Conservation (phyloP, 2,329 filamentous ascomycete species). For the Periglandula ipomoeae region DNA sequence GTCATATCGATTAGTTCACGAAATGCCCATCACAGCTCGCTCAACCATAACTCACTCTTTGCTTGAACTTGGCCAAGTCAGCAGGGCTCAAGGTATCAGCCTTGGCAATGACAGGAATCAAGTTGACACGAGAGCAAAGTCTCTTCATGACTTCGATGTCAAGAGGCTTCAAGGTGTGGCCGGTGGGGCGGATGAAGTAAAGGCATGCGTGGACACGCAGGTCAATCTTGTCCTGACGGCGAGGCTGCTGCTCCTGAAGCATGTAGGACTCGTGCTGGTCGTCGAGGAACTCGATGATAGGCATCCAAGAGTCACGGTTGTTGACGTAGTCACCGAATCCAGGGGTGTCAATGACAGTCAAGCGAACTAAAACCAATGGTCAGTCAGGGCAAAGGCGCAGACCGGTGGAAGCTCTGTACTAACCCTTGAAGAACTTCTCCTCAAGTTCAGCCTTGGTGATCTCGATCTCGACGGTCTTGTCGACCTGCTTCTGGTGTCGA, state of each 20-base stretch:
- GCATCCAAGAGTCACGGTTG: conserved; percentile 99
- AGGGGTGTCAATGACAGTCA: conserved; percentile 98
- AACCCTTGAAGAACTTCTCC: conserved; percentile 99
- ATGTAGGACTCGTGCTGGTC: conserved; percentile 99
- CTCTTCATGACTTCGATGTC: conserved; percentile 99
- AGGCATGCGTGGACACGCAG: conserved; percentile 96
- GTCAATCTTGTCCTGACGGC: conserved; percentile 97
- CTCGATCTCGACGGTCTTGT: conserved; percentile 99
- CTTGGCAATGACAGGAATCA: conserved; percentile 98
- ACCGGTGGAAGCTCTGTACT: conserved; percentile 7
- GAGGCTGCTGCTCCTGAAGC: conserved; percentile 99
- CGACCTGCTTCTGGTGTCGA: conserved; percentile 97
- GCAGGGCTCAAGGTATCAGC: conserved; percentile 92
- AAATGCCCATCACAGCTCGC: neutral
- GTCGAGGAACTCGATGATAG: conserved; percentile 99
- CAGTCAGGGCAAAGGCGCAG: neutral
- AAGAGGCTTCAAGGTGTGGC: conserved; percentile 95
- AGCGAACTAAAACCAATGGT: conserved; percentile 63
- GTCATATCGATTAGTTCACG: conserved; percentile 8
- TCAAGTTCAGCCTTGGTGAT: conserved; percentile 99
- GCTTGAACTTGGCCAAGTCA: conserved; percentile 90
- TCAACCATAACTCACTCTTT: conserved; percentile 55
- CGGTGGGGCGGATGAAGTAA: conserved; percentile 98
- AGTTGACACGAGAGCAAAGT: conserved; percentile 92
- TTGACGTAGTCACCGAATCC: conserved; percentile 99